Evolutionary conservation across 1,284 basidiomycete species (phyloP).

Genomic region (Coniferiporia weirii): DNA sequence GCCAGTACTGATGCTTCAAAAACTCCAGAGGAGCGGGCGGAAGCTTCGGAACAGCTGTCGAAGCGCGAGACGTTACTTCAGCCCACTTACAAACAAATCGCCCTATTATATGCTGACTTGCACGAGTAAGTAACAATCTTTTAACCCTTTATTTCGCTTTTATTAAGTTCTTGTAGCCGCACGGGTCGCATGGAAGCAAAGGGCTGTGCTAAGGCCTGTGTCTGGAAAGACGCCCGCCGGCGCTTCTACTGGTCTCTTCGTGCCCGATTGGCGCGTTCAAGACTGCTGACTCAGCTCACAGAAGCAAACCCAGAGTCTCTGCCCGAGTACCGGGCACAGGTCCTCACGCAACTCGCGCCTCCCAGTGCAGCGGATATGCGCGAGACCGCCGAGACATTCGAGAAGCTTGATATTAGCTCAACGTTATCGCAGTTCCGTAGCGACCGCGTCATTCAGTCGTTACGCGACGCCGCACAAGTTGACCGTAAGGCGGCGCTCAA

Average conservation of each 20-base stretch:
- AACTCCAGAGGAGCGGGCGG: conserved; percentile 68
- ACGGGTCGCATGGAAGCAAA: conserved; percentile 98
- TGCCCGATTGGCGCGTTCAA: conserved; percentile 65
- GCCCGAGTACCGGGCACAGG: conserved; percentile 51
- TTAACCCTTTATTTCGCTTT: background rate
- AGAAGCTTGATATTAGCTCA: conserved; percentile 59
- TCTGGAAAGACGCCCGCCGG: conserved; percentile 87
- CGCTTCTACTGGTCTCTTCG: conserved; percentile 97
- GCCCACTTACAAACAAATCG: conserved; percentile 92
- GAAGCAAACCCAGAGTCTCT: conserved; percentile 60
- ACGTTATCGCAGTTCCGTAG: conserved; percentile 58
- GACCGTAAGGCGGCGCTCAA: conserved; percentile 68
- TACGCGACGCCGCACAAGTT: conserved; percentile 59
- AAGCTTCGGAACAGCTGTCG: conserved; percentile 63
- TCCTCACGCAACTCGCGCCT: conserved; percentile 55
- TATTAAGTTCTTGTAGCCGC: conserved; percentile 50
- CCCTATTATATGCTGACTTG: conserved; percentile 92
- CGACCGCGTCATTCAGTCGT: conserved; percentile 55
- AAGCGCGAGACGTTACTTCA: conserved; percentile 80
- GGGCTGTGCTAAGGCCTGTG: conserved; percentile 79
- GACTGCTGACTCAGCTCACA: conserved; percentile 51
- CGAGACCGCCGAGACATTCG: conserved; percentile 54
- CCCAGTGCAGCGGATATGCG: conserved; percentile 51
- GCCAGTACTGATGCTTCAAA: conserved; percentile 72
- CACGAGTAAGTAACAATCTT: conserved; percentile 67